phyloP scores from a whole-genome alignment of 305 asterid genomes.

The Solanum hybrid region DNA sequence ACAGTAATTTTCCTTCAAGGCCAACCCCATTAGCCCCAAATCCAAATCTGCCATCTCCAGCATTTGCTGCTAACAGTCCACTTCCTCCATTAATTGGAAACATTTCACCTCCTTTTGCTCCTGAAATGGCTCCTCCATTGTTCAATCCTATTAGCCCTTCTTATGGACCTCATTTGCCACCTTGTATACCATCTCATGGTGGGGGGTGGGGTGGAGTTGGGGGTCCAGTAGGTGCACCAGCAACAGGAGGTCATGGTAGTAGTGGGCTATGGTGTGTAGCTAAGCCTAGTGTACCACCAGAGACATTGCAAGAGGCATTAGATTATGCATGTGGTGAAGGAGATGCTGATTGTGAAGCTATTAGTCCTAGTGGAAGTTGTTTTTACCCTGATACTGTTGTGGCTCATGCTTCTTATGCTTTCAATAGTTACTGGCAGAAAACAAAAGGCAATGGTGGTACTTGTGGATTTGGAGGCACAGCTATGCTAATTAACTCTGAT shows the following conservation, averaged over 20 bases:
- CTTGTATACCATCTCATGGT: conserved; percentile 37
- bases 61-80: conserved; percentile 38
- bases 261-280: conserved; percentile 84
- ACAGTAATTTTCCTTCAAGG: conserved; percentile 27
- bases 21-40: conserved; percentile 38
- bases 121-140: conserved; percentile 32
- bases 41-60: conserved; percentile 15
- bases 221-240: conserved; percentile 18
- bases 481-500: conserved; percentile 74
- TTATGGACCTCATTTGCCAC: conserved; percentile 43
- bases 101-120: conserved; percentile 22
- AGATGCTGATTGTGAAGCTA: conserved; percentile 70
- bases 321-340: conserved; percentile 93
- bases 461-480: conserved; percentile 90
- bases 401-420: conserved; percentile 87
- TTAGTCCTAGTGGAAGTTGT: conserved; percentile 54
- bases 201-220: neutral
- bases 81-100: conserved; percentile 68
- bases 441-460: conserved; percentile 58
- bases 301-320: conserved; percentile 70
- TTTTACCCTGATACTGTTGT: conserved; percentile 53
- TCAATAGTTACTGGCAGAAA: conserved; percentile 91
- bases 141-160: conserved; percentile 35
- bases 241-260: conserved; percentile 14
- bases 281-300: conserved; percentile 86